Evolutionary conservation across 1,139 yeast genomes (phyloP).

Genomic region (Arxiozyma heterogenica): DNA sequence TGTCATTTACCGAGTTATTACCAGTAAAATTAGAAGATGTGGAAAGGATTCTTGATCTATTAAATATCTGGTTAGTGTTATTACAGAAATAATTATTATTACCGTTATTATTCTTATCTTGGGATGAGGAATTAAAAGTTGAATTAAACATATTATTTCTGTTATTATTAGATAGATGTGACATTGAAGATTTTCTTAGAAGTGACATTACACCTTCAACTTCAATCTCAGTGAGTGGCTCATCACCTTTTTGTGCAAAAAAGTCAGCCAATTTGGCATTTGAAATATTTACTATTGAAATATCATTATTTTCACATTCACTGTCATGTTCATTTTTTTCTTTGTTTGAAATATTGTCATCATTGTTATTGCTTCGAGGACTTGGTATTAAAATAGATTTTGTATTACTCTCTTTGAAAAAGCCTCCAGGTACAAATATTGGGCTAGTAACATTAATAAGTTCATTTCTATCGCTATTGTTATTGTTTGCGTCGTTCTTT

Average conservation of each 20-base stretch:
- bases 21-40: slow-evolving; percentile 1
- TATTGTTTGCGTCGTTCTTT: background rate
- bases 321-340: background rate
- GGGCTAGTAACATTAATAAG: background rate
- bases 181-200: slow-evolving; percentile 32
- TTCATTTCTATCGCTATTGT: background rate
- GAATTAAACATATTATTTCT: slow-evolving; percentile 6
- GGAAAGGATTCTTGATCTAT: slow-evolving; percentile 8
- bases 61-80: slow-evolving; percentile 3
- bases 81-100: background rate
- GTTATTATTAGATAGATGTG: background rate
- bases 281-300: slow-evolving; percentile 11
- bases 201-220: slow-evolving; percentile 74
- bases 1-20: background rate
- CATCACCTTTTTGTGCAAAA: slow-evolving; percentile 66
- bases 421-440: slow-evolving; percentile 9
- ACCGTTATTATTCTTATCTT: slow-evolving; percentile 20
- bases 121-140: slow-evolving; percentile 8
- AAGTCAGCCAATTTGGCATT: slow-evolving; percentile 52
- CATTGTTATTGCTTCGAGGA: background rate
- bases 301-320: background rate
- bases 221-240: slow-evolving; percentile 67
- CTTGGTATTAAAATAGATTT: background rate
- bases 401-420: slow-evolving; percentile 3
- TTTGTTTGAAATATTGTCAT: background rate